Evolutionary conservation across 177 flowering plant species (phyloP).

Genomic region (Tripterygium wilfordii): DNA sequence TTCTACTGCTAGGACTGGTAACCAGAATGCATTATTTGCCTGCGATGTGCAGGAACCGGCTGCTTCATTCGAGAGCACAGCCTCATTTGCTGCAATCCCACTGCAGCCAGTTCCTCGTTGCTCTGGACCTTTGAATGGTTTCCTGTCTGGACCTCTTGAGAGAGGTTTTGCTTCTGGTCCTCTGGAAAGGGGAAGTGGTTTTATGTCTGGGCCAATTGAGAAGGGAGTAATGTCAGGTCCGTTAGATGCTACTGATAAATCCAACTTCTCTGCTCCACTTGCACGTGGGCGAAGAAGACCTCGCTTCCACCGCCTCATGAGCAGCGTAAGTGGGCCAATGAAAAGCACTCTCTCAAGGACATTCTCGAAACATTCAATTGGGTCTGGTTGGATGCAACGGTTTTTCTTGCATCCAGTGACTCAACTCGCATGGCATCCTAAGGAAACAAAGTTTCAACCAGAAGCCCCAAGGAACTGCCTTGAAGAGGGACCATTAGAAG

Average conservation of each 20-base stretch:
- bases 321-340: constrained; percentile 60
- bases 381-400: constrained; percentile 51
- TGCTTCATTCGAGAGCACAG: constrained; percentile 58
- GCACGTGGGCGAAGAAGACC: constrained; percentile 35
- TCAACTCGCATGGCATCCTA: constrained; percentile 39
- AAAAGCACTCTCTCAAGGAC: constrained; percentile 43
- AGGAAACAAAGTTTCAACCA: constrained; percentile 35
- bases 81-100: constrained; percentile 66
- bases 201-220: constrained; percentile 77
- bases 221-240: constrained; percentile 55
- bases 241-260: constrained; percentile 36
- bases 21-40: constrained; percentile 34
- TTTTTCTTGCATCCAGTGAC: constrained; percentile 44
- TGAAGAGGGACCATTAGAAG: constrained; percentile 35
- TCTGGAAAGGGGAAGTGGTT: constrained; percentile 45
- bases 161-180: constrained; percentile 65
- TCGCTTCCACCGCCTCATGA: constrained; percentile 36
- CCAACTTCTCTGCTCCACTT: constrained; percentile 61
- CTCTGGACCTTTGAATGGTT: constrained; percentile 51
- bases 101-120: constrained; percentile 67
- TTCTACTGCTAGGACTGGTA: constrained; percentile 50
- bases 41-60: constrained; percentile 49
- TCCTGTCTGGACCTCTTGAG: constrained; percentile 66
- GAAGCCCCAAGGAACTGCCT: constrained; percentile 32
- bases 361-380: constrained; percentile 37